phyloP scores from a whole-genome alignment of 495 filamentous ascomycete species.

The Penicillium lagena region DNA sequence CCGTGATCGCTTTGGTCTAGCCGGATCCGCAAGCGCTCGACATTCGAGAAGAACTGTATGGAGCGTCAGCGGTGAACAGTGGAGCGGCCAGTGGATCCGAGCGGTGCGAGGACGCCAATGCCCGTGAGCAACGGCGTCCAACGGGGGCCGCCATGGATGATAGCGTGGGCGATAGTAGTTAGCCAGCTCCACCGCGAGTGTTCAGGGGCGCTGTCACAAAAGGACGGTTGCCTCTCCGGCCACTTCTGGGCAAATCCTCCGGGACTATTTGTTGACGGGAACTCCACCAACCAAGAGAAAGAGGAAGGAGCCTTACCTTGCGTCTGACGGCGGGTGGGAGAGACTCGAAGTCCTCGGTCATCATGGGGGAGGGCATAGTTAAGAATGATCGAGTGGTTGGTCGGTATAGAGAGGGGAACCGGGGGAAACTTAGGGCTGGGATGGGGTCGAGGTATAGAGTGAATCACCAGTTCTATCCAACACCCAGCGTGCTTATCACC shows the following conservation, averaged over 20 bases:
- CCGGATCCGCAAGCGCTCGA: conserved; percentile 29
- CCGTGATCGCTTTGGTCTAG: conserved; percentile 22
- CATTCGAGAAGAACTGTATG: conserved; percentile 36
- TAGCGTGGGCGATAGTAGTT: conserved; percentile 21
- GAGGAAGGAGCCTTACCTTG: conserved; percentile 22
- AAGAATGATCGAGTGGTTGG: not conserved
- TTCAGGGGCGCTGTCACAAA: conserved; percentile 2
- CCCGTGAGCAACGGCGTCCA: not conserved
- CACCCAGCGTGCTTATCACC: too few species aligned
- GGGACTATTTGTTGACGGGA: too few species aligned
- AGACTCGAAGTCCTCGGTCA: conserved; percentile 23
- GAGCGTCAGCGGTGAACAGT: conserved; percentile 11
- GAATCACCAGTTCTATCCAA: too few species aligned
- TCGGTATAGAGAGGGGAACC: not conserved
- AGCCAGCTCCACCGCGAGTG: conserved; percentile 6
- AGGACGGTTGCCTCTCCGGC: too few species aligned
- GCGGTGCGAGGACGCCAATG: too few species aligned
- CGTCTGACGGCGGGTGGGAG: conserved; percentile 28
- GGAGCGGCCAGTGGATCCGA: not conserved
- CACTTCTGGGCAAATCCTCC: too few species aligned
- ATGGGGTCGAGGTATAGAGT: too few species aligned
- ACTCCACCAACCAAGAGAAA: not conserved
- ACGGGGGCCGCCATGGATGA: conserved; percentile 16
- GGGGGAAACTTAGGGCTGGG: not conserved
- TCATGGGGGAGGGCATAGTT: not conserved